A percentile compares a stretch with the other conserved stretches of the same genome.
Evolutionary conservation across 1,284 basidiomycete species (phyloP).

Genomic region (Boletus semigastroideus): DNA sequence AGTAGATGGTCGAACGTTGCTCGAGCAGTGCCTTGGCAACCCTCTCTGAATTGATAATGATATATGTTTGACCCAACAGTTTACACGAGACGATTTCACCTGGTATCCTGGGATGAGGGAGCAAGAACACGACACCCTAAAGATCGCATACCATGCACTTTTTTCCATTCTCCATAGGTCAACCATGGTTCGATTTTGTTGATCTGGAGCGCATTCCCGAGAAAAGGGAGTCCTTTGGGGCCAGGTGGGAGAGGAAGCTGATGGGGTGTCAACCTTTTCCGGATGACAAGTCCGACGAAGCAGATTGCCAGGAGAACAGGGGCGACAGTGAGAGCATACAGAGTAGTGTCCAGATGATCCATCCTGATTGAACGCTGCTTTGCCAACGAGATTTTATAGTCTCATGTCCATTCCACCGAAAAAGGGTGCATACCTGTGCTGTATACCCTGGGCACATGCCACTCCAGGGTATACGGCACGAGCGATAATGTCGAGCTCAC

Average conservation of each 20-base stretch:
- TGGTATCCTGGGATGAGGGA: neutral
- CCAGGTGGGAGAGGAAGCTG: slow-evolving; percentile 32
- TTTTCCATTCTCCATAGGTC: slow-evolving; percentile 27
- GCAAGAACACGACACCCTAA: neutral
- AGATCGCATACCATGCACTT: slow-evolving; percentile 23
- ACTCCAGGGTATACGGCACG: neutral
- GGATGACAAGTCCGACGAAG: neutral
- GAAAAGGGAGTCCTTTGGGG: slow-evolving; percentile 26
- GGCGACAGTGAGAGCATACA: neutral
- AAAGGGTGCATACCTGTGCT: too few species aligned
- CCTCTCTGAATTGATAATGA: slow-evolving; percentile 25
- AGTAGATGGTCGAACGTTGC: slow-evolving; percentile 25
- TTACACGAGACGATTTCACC: slow-evolving; percentile 24
- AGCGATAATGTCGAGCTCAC: neutral
- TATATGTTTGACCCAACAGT: slow-evolving; percentile 19
- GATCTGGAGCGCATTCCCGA: slow-evolving; percentile 28
- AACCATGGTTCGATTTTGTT: slow-evolving; percentile 31
- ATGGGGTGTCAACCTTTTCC: slow-evolving; percentile 12
- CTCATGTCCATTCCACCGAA: neutral
- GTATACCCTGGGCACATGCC: too few species aligned
- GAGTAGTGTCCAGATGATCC: neutral
- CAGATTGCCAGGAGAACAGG: slow-evolving; percentile 7
- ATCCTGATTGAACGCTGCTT: slow-evolving; percentile 2
- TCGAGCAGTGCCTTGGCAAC: slow-evolving; percentile 23
- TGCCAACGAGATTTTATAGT: slow-evolving; percentile 7